Evolutionary conservation across 2,329 filamentous ascomycete genomes (phyloP).

Genomic region (Talaromyces sp.): DNA sequence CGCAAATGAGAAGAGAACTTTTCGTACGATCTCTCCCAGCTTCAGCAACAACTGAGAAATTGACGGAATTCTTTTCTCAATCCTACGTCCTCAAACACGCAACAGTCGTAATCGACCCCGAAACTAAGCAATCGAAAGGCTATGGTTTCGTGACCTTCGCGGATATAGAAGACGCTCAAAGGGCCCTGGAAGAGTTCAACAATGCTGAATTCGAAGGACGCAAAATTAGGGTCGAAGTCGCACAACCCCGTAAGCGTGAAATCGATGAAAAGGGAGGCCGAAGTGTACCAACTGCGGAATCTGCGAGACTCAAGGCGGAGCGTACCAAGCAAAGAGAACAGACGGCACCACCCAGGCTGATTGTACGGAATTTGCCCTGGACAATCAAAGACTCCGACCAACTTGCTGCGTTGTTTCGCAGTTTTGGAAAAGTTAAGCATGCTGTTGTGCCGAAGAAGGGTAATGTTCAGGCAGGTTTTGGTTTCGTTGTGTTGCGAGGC

Average conservation of each 20-base stretch:
- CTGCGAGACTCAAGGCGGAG: conserved; percentile 38
- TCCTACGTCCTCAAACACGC: conserved; percentile 94
- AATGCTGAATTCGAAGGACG: conserved; percentile 73
- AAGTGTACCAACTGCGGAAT: conserved; percentile 36
- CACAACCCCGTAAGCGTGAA: conserved; percentile 75
- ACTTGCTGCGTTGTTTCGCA: conserved; percentile 72
- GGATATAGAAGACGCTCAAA: conserved; percentile 82
- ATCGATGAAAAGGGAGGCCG: conserved; percentile 49
- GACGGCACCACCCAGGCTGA: conserved; percentile 67
- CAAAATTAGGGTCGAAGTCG: conserved; percentile 80
- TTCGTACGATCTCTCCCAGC: conserved; percentile 86
- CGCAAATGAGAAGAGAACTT: conserved; percentile 59
- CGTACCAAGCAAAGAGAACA: conserved; percentile 58
- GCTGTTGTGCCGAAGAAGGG: conserved; percentile 77
- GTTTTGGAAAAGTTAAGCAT: conserved; percentile 87
- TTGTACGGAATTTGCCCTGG: conserved; percentile 94
- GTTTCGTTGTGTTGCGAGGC: conserved; percentile 84
- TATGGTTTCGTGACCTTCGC: conserved; percentile 98
- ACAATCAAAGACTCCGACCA: conserved; percentile 85
- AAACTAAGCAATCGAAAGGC: conserved; percentile 82
- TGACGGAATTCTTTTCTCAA: conserved; percentile 89
- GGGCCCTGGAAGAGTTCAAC: conserved; percentile 77
- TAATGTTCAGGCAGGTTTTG: conserved; percentile 73
- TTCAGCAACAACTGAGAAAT: conserved; percentile 70
- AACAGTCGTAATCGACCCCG: conserved; percentile 80